Evolutionary conservation across 2,329 filamentous ascomycete species (phyloP).

Genomic region (Dryadomyces quercivorus): DNA sequence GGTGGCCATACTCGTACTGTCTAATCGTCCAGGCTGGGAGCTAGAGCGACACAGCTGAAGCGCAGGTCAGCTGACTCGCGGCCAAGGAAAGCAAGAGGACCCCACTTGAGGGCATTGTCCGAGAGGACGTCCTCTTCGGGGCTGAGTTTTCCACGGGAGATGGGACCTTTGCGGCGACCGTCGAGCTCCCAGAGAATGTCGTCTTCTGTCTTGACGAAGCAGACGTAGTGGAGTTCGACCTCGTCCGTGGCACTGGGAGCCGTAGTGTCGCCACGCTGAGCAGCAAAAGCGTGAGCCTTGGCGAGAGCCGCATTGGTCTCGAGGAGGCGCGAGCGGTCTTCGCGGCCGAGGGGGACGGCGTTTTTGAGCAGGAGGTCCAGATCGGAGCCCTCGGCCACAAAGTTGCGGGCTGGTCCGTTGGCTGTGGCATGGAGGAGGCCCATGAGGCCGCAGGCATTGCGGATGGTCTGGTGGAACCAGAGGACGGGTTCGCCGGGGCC

Average conservation of each 20-base stretch:
- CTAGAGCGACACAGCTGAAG: slow-evolving; percentile 46
- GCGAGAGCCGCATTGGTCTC: slow-evolving; percentile 69
- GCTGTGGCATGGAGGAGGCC: slow-evolving; percentile 70
- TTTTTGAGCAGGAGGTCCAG: slow-evolving; percentile 54
- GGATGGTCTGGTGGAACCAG: slow-evolving; percentile 93
- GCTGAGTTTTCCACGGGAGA: slow-evolving; percentile 41
- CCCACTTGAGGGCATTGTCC: slow-evolving; percentile 60
- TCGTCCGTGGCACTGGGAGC: slow-evolving; percentile 69
- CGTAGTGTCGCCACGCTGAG: slow-evolving; percentile 61
- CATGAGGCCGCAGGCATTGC: slow-evolving; percentile 87
- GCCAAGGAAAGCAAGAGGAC: slow-evolving; percentile 46
- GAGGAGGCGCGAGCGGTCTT: slow-evolving; percentile 57
- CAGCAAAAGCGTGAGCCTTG: slow-evolving; percentile 65
- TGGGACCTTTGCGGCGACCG: slow-evolving; percentile 44
- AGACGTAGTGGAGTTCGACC: slow-evolving; percentile 92
- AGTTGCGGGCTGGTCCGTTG: slow-evolving; percentile 59
- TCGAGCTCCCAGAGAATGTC: slow-evolving; percentile 52
- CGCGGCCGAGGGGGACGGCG: slow-evolving; percentile 58
- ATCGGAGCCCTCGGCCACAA: slow-evolving; percentile 44
- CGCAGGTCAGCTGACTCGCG: slow-evolving; percentile 41
- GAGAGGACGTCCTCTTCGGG: slow-evolving; percentile 61
- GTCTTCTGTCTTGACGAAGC: slow-evolving; percentile 68
- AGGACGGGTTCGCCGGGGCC: slow-evolving; percentile 64
- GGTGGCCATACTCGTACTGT: background rate
- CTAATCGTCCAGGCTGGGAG: slow-evolving; percentile 30